These are phyloP conservation scores for Pseudocercospora cruenta DNA, from an alignment of 2,329 filamentous ascomycete species.

Conservation along the genomic window DNA sequence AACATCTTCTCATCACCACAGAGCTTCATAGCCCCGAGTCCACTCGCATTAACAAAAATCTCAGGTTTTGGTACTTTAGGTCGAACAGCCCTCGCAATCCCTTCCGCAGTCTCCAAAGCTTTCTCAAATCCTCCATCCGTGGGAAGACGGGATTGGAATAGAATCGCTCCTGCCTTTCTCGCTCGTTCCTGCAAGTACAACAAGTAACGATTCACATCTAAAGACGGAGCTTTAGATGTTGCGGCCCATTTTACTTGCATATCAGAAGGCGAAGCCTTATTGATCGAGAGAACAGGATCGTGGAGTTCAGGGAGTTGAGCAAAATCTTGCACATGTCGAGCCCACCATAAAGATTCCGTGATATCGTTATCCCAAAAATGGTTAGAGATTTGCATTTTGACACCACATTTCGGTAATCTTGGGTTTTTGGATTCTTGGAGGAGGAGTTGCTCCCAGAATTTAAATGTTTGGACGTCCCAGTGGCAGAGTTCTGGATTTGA, in stretches of 20 bases:
- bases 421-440: constrained; percentile 29
- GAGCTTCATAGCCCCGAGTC: constrained; percentile 45
- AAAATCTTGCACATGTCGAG: constrained; percentile 42
- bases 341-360: constrained; percentile 44
- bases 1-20: constrained; percentile 42
- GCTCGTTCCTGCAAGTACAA: constrained; percentile 40
- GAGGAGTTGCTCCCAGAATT: constrained; percentile 44
- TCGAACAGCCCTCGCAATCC: constrained; percentile 17
- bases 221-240: constrained; percentile 40
- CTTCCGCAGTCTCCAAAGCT: constrained; percentile 36
- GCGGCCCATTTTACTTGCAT: constrained; percentile 34
- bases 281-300: constrained; percentile 29
- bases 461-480: constrained; percentile 51
- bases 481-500: constrained; percentile 40
- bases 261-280: constrained; percentile 26
- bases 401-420: constrained; percentile 22
- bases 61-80: constrained; percentile 23
- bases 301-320: constrained; percentile 22
- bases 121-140: constrained; percentile 33
- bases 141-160: constrained; percentile 39
- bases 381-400: constrained; percentile 34
- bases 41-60: constrained; percentile 49
- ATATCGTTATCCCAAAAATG: constrained; percentile 36
- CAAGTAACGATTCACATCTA: constrained; percentile 46
- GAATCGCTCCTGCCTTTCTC: constrained; percentile 31